Base-by-base conservation (phyloP, 2,329 filamentous ascomycete species). In the Cladophialophora chaetospira region DNA sequence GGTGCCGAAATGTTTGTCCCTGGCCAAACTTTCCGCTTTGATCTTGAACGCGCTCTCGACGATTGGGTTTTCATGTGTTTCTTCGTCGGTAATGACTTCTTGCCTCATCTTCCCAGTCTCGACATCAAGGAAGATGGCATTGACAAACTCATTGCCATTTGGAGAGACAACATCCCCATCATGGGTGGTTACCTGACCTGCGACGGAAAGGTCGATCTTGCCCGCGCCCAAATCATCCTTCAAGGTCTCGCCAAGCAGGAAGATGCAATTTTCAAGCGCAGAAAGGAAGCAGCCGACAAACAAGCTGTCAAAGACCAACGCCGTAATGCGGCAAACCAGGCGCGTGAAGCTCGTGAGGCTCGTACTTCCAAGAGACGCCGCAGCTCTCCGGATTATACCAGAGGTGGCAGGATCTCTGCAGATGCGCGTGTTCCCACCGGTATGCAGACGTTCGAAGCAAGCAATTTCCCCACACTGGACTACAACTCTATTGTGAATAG, bases 61-160 rank as follows among this genome's bases (percentile, higher is more conserved):
- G 93, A 97, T 71, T 97, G 93, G 94, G 91, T 97, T 11, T 97
- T 97, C 72, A 94, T 97, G 86, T 97, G 93, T 76, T 97, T 95
- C 77, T 97, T 97, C 71, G 93, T 97, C 55, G 93, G 93, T 65
- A 99, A 99, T 73, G 95, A 99, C 77, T 99, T 99, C 76, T 77
- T 99, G 65, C 94, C 94, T 48, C 94, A 99, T 79, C 79, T 99
- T 57, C 94, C 94, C n/a, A 96, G 93, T 67, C 81, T 99, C 57
- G 94, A 97, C 72, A 97, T 99, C 71, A 86, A 94, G 59, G 94
- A 99, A 69, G 92, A 97, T 70, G 93, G 93, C 46, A 99, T 99
- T 69, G 93, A 99, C 70, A 95, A 92, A 0, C 79, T 99, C 54
- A 96, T 92, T 64, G 88, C 90, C n/a, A 94, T 99, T 54, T 99